Evolutionary conservation across 169 alveolate genomes (phyloP), one percentile per base, ranked within the genome.

Genomic region (Cryptosporidium felis): DNA sequence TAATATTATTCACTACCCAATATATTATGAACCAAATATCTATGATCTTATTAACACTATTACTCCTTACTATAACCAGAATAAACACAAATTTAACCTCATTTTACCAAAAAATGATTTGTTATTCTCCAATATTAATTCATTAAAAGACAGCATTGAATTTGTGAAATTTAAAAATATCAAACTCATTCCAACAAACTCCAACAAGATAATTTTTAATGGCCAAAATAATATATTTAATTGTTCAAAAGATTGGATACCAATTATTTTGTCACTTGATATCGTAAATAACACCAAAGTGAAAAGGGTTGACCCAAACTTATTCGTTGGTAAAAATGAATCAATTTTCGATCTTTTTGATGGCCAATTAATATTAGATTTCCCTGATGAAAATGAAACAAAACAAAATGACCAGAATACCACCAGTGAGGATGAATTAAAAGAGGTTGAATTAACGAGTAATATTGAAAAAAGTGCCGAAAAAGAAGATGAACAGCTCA

Each of bases 11-110:
- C 81, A 65, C 36, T 44, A 38, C 8, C 81, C 81, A 28, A n/a
- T 65, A 46, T 65, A 46, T 46, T 46, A 46, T 12, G 81, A 65
- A 65, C 81, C 81, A 65, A 42, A 65, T 46, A 65, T 65, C 49
- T 65, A 23, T 45, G 44, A 65, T 12, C 40, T 65, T 18, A 14
- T 65, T 45, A 45, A 65, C 26, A 65, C 28, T 46, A 65, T 65
- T 21, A 65, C 49, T 23, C 81, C 81, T 26, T 45, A 65, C 30
- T 65, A 28, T 26, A 53, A 65, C 10, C 81, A 65, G 34, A 46
- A 47, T 18, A 5, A 65, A 46, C 18, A 60, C 18, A 60, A 40
- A 38, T 65, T 65, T 46, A 44, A 46, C 8, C 30, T 65, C 16
- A 65, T 65, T n/a, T 46, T 65, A 3, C 81, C 81, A 65, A 28